Percentiles rank a stretch among this genome's conserved stretches.
phyloP scores from a whole-genome alignment of 257 asterid species.

The Solanum stenotomum region DNA sequence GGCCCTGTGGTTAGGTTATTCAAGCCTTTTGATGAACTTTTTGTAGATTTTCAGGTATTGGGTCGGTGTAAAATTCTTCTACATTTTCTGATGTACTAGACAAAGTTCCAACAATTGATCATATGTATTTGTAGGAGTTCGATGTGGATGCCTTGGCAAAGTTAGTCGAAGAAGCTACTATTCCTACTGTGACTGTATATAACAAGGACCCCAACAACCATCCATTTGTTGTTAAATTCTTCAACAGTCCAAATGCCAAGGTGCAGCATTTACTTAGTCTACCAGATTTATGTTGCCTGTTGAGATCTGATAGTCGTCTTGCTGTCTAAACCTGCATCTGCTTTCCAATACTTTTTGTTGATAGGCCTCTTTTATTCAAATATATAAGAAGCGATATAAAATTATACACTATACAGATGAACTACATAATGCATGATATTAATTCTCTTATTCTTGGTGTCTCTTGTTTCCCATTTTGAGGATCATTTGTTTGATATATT shows the following conservation, averaged over 20 bases:
- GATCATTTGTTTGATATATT: not conserved
- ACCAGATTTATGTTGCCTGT: not conserved
- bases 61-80: not conserved
- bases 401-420: not conserved
- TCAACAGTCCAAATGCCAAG: conserved; percentile 55
- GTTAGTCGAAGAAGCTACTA: conserved; percentile 64
- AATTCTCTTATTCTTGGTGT: not conserved
- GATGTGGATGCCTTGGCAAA: conserved; percentile 71
- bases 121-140: conserved; percentile 56
- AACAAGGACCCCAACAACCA: conserved; percentile 76
- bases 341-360: not conserved
- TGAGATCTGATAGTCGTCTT: not conserved
- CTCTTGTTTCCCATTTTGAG: not conserved
- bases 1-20: conserved; percentile 82
- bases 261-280: conserved; percentile 19
- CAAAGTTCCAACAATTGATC: conserved; percentile 1
- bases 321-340: not conserved
- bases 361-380: not conserved
- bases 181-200: conserved; percentile 67
- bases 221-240: conserved; percentile 68
- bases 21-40: conserved; percentile 92
- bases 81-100: conserved; percentile 1
- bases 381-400: not conserved
- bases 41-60: conserved; percentile 64
- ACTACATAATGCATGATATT: not conserved